phyloP scores from a whole-genome alignment of 139 green algal genomes.

The Chlamydomonas asymmetrica region DNA sequence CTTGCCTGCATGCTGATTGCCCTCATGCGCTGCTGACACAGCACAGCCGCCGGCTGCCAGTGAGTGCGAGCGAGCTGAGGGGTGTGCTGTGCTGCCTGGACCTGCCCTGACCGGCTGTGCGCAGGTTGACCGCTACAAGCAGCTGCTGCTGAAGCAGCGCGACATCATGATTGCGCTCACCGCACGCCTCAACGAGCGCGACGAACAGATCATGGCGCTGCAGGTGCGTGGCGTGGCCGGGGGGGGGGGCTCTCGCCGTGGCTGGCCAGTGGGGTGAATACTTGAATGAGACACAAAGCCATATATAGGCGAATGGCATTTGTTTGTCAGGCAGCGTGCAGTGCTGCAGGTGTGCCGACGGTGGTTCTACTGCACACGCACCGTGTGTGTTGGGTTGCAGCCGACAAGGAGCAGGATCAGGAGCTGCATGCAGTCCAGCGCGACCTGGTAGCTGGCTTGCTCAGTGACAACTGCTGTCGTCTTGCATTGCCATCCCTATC shows the following conservation, averaged over 20 bases:
- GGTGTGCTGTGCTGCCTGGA: no score
- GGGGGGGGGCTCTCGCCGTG: background rate
- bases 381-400: no score
- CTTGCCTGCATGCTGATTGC: background rate
- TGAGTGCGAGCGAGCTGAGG: no score
- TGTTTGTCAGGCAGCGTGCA: no score
- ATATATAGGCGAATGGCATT: background rate
- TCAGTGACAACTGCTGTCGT: no score
- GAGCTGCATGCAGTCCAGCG: no score
- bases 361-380: no score
- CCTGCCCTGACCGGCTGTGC: constrained; percentile 20
- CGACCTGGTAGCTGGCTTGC: no score
- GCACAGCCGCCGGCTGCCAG: background rate
- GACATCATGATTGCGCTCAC: constrained; percentile 99
- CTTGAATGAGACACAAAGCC: background rate
- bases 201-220: constrained; percentile 87
- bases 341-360: no score
- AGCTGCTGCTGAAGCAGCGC: constrained; percentile 93
- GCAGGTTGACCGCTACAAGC: constrained; percentile 88
- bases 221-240: constrained; percentile 50
- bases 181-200: constrained; percentile 85
- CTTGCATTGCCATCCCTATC: no score
- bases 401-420: no score
- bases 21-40: background rate
- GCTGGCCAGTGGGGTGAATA: no score